Conservation (phyloP, 805 yeast genomes). For the Ogataea methylovora region DNA sequence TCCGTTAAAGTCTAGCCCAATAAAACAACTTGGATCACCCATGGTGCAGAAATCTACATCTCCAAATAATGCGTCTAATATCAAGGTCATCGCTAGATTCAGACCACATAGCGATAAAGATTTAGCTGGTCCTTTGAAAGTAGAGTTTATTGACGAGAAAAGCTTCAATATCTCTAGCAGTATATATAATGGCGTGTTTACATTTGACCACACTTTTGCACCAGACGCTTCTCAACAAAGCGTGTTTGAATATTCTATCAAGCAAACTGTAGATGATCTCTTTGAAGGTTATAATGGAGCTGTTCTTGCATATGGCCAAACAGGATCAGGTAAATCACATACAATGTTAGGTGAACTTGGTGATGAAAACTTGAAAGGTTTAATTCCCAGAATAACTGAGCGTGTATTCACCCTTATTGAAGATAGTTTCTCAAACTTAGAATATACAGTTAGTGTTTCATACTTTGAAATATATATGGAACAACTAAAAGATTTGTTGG, state of each 20-base stretch:
- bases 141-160: no score
- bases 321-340: constrained; percentile 78
- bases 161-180: no score
- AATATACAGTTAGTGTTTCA: constrained; percentile 61
- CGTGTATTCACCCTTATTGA: constrained; percentile 52
- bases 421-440: constrained; percentile 41
- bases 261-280: constrained; percentile 60
- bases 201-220: constrained; percentile 61
- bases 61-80: no score
- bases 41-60: no score
- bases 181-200: constrained; percentile 30
- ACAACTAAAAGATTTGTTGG: constrained; percentile 60
- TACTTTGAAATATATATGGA: constrained; percentile 82
- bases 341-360: constrained; percentile 63
- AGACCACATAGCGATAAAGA: constrained; percentile 46
- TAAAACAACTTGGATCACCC: no score
- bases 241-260: constrained; percentile 51
- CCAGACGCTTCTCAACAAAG: constrained; percentile 44
- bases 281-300: constrained; percentile 49
- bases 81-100: constrained; percentile 67
- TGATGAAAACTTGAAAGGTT: constrained; percentile 40
- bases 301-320: constrained; percentile 63
- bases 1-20: no score
- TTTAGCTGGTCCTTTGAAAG: constrained; percentile 7
- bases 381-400: constrained; percentile 67